Percentiles rank a stretch among this genome's conserved stretches.
phyloP scores from a whole-genome alignment of 345 rosid genomes.

The Syzygium aqueum region DNA sequence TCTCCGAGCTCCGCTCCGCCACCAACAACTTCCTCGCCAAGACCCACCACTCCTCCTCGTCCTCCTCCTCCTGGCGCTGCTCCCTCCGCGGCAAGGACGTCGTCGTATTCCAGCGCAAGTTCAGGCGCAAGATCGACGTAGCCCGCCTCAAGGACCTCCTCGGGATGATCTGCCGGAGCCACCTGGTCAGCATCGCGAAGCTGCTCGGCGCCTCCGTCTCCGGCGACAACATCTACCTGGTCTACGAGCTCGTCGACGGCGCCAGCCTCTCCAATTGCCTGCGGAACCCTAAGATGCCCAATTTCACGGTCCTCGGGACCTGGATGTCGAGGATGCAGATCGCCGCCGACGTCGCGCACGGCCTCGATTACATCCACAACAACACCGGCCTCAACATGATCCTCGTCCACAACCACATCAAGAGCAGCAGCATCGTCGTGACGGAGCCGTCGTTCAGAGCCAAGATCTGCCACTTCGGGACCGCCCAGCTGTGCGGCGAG shows the following conservation, averaged over 20 bases:
- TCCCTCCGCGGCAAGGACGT: slow-evolving; percentile 48
- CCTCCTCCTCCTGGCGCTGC: slow-evolving; percentile 70
- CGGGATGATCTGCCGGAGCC: slow-evolving; percentile 55
- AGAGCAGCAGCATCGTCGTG: slow-evolving; percentile 55
- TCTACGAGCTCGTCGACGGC: slow-evolving; percentile 60
- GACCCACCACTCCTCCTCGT: slow-evolving; percentile 35
- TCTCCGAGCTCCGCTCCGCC: slow-evolving; percentile 74
- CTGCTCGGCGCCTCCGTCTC: slow-evolving; percentile 69
- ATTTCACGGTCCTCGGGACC: slow-evolving; percentile 55
- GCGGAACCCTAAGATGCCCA: slow-evolving; percentile 49
- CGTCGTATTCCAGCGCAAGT: slow-evolving; percentile 65
- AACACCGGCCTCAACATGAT: slow-evolving; percentile 54
- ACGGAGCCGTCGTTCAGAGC: slow-evolving; percentile 60
- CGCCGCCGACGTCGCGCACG: slow-evolving; percentile 73
- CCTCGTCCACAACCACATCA: slow-evolving; percentile 68
- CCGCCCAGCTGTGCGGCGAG: slow-evolving; percentile 81
- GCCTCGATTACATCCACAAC: slow-evolving; percentile 83
- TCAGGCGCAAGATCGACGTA: slow-evolving; percentile 36
- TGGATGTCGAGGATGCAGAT: slow-evolving; percentile 88
- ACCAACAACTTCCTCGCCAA: slow-evolving; percentile 82
- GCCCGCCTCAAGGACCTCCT: slow-evolving; percentile 37
- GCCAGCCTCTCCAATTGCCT: slow-evolving; percentile 58
- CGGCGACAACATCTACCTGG: slow-evolving; percentile 63
- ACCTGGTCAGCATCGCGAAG: slow-evolving; percentile 55
- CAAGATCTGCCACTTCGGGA: slow-evolving; percentile 73